Evolutionary conservation across 805 yeast species (phyloP).

Genomic region (Kazachstania bromeliacearum): DNA sequence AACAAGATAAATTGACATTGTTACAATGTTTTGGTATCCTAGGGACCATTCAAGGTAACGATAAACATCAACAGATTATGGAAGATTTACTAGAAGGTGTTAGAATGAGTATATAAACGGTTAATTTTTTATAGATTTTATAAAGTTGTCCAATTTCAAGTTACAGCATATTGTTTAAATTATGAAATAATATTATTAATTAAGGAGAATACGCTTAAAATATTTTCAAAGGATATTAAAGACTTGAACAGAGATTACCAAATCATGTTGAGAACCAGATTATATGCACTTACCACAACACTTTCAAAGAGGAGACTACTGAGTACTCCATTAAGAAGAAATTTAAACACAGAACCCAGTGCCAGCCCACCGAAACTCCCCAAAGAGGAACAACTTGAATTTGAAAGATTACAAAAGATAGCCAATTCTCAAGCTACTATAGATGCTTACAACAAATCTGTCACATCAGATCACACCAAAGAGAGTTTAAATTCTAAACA

Average conservation of each 20-base stretch:
- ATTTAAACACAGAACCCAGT: neutral
- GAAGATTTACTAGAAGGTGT: slow-evolving; percentile 39
- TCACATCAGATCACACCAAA: slow-evolving; percentile 26
- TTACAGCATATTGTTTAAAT: no score
- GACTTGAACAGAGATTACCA: no score
- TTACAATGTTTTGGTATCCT: slow-evolving; percentile 57
- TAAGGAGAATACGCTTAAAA: no score
- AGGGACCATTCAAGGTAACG: slow-evolving; percentile 42
- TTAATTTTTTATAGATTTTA: neutral
- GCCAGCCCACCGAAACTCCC: slow-evolving; percentile 28
- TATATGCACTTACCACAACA: no score
- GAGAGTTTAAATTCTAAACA: slow-evolving; percentile 30
- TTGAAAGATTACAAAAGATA: slow-evolving; percentile 71
- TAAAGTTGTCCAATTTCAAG: neutral
- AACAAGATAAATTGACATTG: slow-evolving; percentile 34
- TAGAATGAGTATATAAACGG: slow-evolving; percentile 28
- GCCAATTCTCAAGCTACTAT: slow-evolving; percentile 75
- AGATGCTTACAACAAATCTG: slow-evolving; percentile 55
- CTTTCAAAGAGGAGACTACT: no score
- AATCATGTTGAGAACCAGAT: no score
- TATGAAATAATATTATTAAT: no score
- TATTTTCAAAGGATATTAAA: no score
- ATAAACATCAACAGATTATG: slow-evolving; percentile 49
- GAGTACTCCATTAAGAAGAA: no score
- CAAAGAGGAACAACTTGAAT: slow-evolving; percentile 51